Evolutionary conservation across 768 basidiomycete species (phyloP).

Genomic region (Termitomyces sp.): DNA sequence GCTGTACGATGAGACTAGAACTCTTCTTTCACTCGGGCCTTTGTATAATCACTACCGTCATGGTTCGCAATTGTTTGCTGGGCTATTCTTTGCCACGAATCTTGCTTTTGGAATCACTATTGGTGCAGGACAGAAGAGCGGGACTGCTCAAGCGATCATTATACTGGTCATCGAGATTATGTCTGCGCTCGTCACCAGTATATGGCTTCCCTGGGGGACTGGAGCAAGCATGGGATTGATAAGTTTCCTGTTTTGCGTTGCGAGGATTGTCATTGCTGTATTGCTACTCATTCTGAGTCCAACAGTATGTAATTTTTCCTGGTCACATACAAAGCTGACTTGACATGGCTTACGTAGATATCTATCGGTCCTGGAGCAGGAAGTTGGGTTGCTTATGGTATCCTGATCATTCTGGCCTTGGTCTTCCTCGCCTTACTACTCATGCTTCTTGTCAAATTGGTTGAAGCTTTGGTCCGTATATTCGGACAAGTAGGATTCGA

Average conservation of each 20-base stretch:
- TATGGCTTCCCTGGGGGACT: constrained; percentile 96
- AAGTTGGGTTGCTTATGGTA: constrained; percentile 93
- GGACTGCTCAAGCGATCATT: constrained; percentile 87
- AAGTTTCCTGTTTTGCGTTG: constrained; percentile 89
- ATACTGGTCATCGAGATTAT: constrained; percentile 86
- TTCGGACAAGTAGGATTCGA: constrained; percentile 78
- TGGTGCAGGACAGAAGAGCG: constrained; percentile 85
- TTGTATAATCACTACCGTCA: constrained; percentile 94
- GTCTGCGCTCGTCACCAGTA: constrained; percentile 81
- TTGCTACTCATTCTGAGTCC: constrained; percentile 87
- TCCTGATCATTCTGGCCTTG: constrained; percentile 76
- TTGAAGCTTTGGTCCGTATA: constrained; percentile 79
- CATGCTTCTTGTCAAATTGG: constrained; percentile 79
- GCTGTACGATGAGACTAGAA: constrained; percentile 91
- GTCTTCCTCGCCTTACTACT: constrained; percentile 79
- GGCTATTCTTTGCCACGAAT: constrained; percentile 75
- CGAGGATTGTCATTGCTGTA: constrained; percentile 85
- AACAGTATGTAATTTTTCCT: constrained; percentile 48
- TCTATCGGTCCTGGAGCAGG: constrained; percentile 74
- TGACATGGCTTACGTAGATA: constrained; percentile 45
- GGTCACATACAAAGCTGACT: constrained; percentile 7
- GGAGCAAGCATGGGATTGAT: constrained; percentile 96
- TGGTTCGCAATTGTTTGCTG: constrained; percentile 85
- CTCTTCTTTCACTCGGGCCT: constrained; percentile 83
- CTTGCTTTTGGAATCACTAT: constrained; percentile 79